A percentile compares a stretch with the other conserved stretches of the same genome.
Conservation (phyloP, 805 yeast species). For the Grigorovia jiainica region DNA sequence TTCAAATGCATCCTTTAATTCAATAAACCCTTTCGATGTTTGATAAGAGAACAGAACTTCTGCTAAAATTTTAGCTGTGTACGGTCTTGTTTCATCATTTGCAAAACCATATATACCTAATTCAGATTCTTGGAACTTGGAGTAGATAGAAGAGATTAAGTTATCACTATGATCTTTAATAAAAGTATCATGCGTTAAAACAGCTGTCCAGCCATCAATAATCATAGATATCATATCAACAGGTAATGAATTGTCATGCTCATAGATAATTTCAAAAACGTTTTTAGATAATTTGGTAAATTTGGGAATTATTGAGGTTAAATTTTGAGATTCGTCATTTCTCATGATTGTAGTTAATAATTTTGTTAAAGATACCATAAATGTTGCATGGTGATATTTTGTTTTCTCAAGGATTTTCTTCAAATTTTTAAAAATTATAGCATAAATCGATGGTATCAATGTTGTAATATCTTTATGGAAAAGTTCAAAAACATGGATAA, state of each 20-base stretch:
- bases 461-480: conserved; percentile 29
- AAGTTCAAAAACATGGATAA: conserved; percentile 25
- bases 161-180: conserved; percentile 15
- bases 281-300: conserved; percentile 20
- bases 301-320: conserved; percentile 12
- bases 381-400: conserved; percentile 25
- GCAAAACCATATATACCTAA: conserved; percentile 24
- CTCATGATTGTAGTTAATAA: conserved; percentile 16
- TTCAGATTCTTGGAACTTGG: conserved; percentile 18
- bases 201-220: conserved; percentile 18
- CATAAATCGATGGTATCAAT: conserved; percentile 26
- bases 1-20: conserved; percentile 14
- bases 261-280: conserved; percentile 14
- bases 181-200: conserved; percentile 16
- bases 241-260: conserved; percentile 19
- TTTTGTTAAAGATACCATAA: conserved; percentile 19
- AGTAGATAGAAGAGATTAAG: conserved; percentile 10
- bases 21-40: conserved; percentile 10
- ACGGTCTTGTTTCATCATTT: conserved; percentile 18
- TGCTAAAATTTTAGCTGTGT: conserved; percentile 29
- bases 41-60: conserved; percentile 27
- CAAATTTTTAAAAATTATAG: conserved; percentile 25
- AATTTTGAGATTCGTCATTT: conserved; percentile 7
- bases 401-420: conserved; percentile 27
- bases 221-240: conserved; percentile 18